These are phyloP conservation scores for Moricandia moricandioides DNA, from an alignment of 345 rosid genomes.

Conservation along the genomic window DNA sequence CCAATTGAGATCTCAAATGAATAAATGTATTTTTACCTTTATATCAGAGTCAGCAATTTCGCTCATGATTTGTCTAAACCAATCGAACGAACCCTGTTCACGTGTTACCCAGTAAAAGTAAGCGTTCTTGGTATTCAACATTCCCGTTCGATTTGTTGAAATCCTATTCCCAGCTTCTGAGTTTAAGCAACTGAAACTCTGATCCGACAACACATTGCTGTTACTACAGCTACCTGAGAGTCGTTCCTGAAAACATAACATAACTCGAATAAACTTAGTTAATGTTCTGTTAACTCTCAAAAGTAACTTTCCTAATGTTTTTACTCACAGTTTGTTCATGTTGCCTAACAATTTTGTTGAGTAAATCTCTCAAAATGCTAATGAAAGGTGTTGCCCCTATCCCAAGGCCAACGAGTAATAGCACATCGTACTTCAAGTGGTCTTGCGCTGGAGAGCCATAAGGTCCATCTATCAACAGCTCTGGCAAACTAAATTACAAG, in stretches of 20 bases:
- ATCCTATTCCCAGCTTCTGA: conserved; percentile 29
- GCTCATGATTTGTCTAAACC: conserved; percentile 80
- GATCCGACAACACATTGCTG: conserved; percentile 49
- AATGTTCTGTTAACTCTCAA: not conserved
- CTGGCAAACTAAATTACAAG: conserved; percentile 49
- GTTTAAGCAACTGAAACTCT: conserved; percentile 48
- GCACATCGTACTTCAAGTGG: conserved; percentile 71
- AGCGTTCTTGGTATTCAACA: conserved; percentile 51
- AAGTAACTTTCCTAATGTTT: not conserved
- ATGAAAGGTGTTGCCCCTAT: conserved; percentile 90
- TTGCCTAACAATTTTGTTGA: conserved; percentile 43
- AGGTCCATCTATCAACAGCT: conserved; percentile 59
- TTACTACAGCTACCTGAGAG: conserved; percentile 50
- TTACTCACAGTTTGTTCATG: conserved; percentile 60
- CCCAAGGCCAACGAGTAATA: conserved; percentile 86
- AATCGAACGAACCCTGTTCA: conserved; percentile 79
- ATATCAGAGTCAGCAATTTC: conserved; percentile 68
- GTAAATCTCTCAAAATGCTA: conserved; percentile 73
- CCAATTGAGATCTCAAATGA: not conserved
- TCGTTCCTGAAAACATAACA: conserved; percentile 49
- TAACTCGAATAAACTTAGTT: not conserved
- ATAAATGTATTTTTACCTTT: conserved; percentile 31
- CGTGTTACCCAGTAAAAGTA: conserved; percentile 88
- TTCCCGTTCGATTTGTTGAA: conserved; percentile 47
- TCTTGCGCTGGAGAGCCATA: conserved; percentile 95